phyloP scores from a whole-genome alignment of 345 rosid species.

The Hirschfeldia incana region DNA sequence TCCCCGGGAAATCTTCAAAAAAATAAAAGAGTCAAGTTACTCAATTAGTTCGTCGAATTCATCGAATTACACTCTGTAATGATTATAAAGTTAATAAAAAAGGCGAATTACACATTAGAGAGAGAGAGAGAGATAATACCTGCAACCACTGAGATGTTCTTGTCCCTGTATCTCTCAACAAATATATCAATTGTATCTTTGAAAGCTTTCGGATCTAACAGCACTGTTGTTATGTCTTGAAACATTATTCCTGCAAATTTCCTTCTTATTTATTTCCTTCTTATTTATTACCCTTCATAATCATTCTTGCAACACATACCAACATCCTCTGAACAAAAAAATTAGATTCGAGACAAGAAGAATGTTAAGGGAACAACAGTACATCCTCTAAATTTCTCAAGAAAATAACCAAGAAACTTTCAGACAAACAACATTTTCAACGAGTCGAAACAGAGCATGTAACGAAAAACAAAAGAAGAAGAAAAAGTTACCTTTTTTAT shows the following conservation, averaged over 20 bases:
- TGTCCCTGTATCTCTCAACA: slow-evolving; percentile 86
- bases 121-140: slow-evolving; percentile 44
- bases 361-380: background rate
- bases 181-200: slow-evolving; percentile 86
- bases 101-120: background rate
- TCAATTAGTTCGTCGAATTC: slow-evolving; percentile 6
- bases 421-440: slow-evolving; percentile 15
- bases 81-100: background rate
- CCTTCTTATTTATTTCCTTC: background rate
- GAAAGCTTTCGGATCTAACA: slow-evolving; percentile 85
- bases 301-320: background rate
- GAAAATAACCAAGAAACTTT: background rate
- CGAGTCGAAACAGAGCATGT: slow-evolving; percentile 19
- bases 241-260: slow-evolving; percentile 79
- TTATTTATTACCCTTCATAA: background rate
- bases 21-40: slow-evolving; percentile 21
- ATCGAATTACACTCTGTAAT: background rate
- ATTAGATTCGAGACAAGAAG: background rate
- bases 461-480: background rate
- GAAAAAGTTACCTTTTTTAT: slow-evolving; percentile 53
- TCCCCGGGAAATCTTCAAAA: slow-evolving; percentile 26
- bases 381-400: background rate
- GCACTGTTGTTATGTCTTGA: slow-evolving; percentile 90
- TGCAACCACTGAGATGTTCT: slow-evolving; percentile 92
- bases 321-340: background rate